Evolutionary conservation across 345 rosid species (phyloP), one percentile per base, ranked within the genome.

Genomic region (Lumnitzera racemosa): DNA sequence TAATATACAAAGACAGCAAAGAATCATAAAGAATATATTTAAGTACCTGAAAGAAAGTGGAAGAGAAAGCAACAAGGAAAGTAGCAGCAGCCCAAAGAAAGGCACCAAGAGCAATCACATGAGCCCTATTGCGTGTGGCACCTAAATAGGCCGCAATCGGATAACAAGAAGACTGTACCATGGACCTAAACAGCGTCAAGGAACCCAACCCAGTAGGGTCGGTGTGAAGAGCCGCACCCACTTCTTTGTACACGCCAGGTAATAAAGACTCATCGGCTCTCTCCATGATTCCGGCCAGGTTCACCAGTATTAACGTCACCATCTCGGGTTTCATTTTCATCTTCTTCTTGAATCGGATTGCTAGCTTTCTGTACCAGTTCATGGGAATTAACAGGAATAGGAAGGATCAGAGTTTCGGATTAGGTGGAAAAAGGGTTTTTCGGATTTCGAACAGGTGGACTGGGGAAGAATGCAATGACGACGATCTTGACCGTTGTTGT

Each of bases 191-290:
- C 46, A 89, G 73, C 17, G 96, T 85, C 24, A 92, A 71, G 1
- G 95, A 82, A 2, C 96, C 98, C 52, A 92, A 74, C 2, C 90
- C 91, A 1, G 96, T 87, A 15, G 96, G 96, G 69, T 87, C 94
- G 3, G 83, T 73, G 70, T 87, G 91, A 0, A 92, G 78, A 61
- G 89, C 96, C 0, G 76, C 90, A 0, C 96, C 96, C n/a, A 92
- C 91, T 64, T 92, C 96, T 72, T 77, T 85, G 76, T 89, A 89
- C 20, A 92, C 98, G 14, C 96, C 91, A 1, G 96, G 96, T 57
- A 89, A 78, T 46, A 92, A 61, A 3, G 96, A 87, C 67, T 92
- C 96, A 56, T 92, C 98, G 5, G 98, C 94, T 71, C 89, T 76
- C 76, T 92, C 91, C 98, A 89, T 83, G 56, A 92, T 87, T 53